Percentiles rank a stretch among this genome's conserved stretches.
phyloP scores from a whole-genome alignment of 768 basidiomycete species.

The Pholiota conissans region DNA sequence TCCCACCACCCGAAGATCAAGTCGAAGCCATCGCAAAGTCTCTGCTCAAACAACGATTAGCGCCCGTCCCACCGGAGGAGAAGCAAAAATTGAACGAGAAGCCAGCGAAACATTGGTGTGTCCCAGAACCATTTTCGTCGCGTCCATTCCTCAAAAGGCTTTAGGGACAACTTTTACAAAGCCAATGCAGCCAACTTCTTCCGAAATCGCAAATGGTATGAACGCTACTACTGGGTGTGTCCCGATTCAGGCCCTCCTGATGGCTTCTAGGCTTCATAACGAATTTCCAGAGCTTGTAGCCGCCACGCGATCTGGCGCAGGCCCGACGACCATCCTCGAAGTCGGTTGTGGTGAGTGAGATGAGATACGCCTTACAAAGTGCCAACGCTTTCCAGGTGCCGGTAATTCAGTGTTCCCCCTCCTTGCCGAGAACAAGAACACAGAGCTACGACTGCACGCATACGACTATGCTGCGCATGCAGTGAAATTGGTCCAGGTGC shows the following conservation, averaged over 20 bases:
- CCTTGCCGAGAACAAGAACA: conserved; percentile 80
- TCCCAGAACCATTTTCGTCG: not conserved
- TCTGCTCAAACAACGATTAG: conserved; percentile 64
- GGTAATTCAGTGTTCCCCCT: conserved; percentile 96
- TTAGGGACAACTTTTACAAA: conserved; percentile 93
- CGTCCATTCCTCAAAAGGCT: not conserved
- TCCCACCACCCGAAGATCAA: conserved; percentile 82
- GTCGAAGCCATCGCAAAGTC: conserved; percentile 69
- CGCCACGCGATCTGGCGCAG: conserved; percentile 75
- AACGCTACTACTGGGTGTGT: conserved; percentile 6
- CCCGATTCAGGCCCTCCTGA: conserved; percentile 1
- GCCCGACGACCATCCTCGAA: conserved; percentile 75
- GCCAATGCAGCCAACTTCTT: conserved; percentile 88
- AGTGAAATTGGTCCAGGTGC: conserved; percentile 84
- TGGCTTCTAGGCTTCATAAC: conserved; percentile 70
- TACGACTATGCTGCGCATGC: conserved; percentile 93
- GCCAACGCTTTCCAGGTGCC: conserved; percentile 54
- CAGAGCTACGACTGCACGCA: conserved; percentile 68
- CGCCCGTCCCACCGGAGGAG: conserved; percentile 75
- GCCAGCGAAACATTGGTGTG: conserved; percentile 72
- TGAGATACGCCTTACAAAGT: not conserved
- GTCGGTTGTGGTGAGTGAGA: conserved; percentile 78
- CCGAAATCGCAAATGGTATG: conserved; percentile 86
- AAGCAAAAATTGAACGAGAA: conserved; percentile 71
- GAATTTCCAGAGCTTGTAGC: conserved; percentile 90